phyloP scores from a whole-genome alignment of 345 rosid genomes.

The Acer negundo region DNA sequence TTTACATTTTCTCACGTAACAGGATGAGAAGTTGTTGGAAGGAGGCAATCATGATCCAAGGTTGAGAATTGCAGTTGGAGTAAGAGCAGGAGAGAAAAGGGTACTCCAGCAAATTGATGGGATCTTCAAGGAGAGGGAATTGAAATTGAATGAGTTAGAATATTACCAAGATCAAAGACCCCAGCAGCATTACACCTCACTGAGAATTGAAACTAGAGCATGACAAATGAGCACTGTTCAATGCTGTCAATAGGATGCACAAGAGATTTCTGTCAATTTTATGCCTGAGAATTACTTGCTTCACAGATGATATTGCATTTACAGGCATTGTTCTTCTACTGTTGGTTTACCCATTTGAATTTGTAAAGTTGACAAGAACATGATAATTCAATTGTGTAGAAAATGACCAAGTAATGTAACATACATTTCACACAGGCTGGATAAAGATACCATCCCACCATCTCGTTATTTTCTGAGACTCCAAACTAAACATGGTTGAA shows the following conservation, averaged over 20 bases:
- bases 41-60: conserved; percentile 47
- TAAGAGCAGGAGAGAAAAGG: conserved; percentile 80
- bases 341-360: not conserved
- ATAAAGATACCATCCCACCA: too few species aligned
- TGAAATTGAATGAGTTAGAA: conserved; percentile 63
- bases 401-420: not conserved
- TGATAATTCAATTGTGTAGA: not conserved
- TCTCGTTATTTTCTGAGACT: not conserved
- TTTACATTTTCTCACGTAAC: not conserved
- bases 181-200: not conserved
- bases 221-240: not conserved
- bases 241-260: not conserved
- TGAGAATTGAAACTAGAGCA: not conserved
- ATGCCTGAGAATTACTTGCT: too few species aligned
- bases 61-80: conserved; percentile 59
- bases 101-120: conserved; percentile 76
- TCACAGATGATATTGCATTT: not conserved
- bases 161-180: conserved; percentile 89
- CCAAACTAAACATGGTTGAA: not conserved
- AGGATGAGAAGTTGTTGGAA: conserved; percentile 74
- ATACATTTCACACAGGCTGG: not conserved
- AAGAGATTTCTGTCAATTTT: not conserved
- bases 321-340: not conserved
- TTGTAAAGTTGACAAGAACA: not conserved
- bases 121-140: conserved; percentile 65